Percentiles rank a stretch among this genome's conserved stretches.
Evolutionary conservation across 495 filamentous ascomycete genomes (phyloP).

Genomic region (Podospora appendiculata): DNA sequence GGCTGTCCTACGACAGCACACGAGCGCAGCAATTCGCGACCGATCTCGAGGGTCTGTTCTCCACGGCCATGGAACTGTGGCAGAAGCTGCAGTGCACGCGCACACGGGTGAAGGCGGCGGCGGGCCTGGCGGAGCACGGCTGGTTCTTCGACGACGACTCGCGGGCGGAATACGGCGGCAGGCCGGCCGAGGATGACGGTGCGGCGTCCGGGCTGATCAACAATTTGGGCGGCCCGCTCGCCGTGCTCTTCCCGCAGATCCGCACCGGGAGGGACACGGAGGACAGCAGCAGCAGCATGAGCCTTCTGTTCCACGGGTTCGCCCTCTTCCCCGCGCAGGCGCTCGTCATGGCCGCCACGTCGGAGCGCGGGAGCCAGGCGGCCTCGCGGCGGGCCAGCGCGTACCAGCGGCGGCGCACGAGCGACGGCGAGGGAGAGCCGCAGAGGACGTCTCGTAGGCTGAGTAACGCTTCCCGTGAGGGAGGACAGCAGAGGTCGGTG

Average conservation of each 20-base stretch:
- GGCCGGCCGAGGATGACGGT: not conserved
- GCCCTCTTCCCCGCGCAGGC: constrained; percentile 33
- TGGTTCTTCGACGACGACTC: not conserved
- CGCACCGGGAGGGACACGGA: constrained; percentile 13
- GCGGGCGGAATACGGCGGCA: constrained; percentile 1
- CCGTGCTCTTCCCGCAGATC: constrained; percentile 19
- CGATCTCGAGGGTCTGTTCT: not conserved
- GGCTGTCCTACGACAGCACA: not conserved
- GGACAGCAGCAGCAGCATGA: not conserved
- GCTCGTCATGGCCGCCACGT: constrained; percentile 41
- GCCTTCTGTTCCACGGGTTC: constrained; percentile 27
- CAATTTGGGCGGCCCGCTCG: constrained; percentile 1
- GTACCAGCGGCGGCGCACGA: not conserved
- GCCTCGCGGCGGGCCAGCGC: not conserved
- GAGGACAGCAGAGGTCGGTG: not conserved
- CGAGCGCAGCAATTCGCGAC: not conserved
- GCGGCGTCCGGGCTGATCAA: too few relatives aligned
- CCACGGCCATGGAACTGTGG: constrained; percentile 1
- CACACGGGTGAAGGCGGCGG: not conserved
- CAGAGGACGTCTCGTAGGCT: not conserved
- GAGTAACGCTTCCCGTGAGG: not conserved
- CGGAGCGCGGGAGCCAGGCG: not conserved
- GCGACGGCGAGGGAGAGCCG: not conserved
- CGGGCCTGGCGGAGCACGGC: not conserved
- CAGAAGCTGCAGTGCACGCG: not conserved